Base-by-base conservation (phyloP, 2,329 filamentous ascomycete species). In the Calycina marina region DNA sequence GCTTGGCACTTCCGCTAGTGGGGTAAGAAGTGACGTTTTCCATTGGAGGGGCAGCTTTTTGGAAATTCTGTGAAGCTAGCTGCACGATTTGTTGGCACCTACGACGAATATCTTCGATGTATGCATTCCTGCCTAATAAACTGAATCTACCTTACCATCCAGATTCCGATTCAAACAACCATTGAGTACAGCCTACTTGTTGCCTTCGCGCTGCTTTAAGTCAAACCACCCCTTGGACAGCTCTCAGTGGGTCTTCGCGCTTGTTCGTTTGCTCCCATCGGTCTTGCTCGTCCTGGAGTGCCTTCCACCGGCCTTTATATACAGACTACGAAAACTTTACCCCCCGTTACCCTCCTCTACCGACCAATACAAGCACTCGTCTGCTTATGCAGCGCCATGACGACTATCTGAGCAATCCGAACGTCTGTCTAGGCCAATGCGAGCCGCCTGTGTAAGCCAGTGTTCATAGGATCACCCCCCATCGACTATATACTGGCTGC, bases 241-340 rank as follows among this genome's bases (percentile, higher is more conserved):
- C 41, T 45, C 43, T 45, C 42, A 15, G 38, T 38, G 44, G 53
- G 51, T 53, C 20, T 22, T 42, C 54, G 54, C 56, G 55, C 52
- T 58, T 57, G 53, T 50, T 56, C 49, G 40, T 49, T 47, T 50
- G 44, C 41, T 35, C 22, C 32, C 36, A 39, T 40, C 38, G 36
- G 38, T 36, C 39, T 44, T 39, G 31, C 40, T 30, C 31, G 34
- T 31, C 36, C 31, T 30, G 28, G 35, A 38, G 28, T 29, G 18
- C 26, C 14, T 40, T 27, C 20, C 26, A 25, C 28, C 25, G 28
- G 33, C 12, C 32, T 35, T 29, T 28, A 38, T 31, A 35, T 22
- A 12, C 15, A 38, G 18, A 31, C 32, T 34, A 42, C 36, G 31
- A 41, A 27, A 33, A 41, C 26, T 30, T 27, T 32, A 28, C 40